Evolutionary conservation across 2,329 filamentous ascomycete species (phyloP).

Genomic region (Penicillium sp.): DNA sequence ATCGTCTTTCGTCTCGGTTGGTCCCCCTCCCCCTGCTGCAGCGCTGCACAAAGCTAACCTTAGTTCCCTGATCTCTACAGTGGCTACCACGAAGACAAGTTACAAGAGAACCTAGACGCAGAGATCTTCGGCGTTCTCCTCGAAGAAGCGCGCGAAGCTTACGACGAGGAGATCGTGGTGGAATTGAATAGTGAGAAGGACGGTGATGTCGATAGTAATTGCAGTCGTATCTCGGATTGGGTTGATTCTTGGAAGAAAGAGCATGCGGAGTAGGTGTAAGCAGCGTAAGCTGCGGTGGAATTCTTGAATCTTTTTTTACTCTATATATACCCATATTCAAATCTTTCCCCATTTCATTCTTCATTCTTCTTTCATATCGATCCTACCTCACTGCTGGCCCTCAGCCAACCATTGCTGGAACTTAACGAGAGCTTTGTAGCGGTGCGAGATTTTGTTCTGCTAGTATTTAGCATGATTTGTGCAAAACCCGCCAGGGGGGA

Average conservation of each 20-base stretch:
- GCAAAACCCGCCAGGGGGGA: too few relatives aligned
- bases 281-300: too few relatives aligned
- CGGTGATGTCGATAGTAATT: conserved; percentile 86
- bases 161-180: conserved; percentile 84
- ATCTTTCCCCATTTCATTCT: not conserved
- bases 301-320: not conserved
- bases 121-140: conserved; percentile 97
- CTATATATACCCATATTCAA: conserved; percentile 8
- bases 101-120: conserved; percentile 94
- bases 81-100: conserved; percentile 81
- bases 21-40: not conserved
- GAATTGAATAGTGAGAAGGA: conserved; percentile 81
- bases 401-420: conserved; percentile 78
- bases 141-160: conserved; percentile 86
- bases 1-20: conserved; percentile 75
- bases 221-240: conserved; percentile 84
- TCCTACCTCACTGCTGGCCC: conserved; percentile 22
- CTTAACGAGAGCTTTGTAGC: conserved; percentile 83
- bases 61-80: conserved; percentile 43
- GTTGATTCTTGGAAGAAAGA: conserved; percentile 76
- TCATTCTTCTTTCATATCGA: conserved; percentile 12
- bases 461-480: conserved; percentile 20
- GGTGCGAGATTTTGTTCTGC: conserved; percentile 87
- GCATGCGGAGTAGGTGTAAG: conserved; percentile 35
- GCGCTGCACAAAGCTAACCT: not conserved